Evolutionary conservation across 768 basidiomycete species (phyloP).

Genomic region (Lactarius sp.): DNA sequence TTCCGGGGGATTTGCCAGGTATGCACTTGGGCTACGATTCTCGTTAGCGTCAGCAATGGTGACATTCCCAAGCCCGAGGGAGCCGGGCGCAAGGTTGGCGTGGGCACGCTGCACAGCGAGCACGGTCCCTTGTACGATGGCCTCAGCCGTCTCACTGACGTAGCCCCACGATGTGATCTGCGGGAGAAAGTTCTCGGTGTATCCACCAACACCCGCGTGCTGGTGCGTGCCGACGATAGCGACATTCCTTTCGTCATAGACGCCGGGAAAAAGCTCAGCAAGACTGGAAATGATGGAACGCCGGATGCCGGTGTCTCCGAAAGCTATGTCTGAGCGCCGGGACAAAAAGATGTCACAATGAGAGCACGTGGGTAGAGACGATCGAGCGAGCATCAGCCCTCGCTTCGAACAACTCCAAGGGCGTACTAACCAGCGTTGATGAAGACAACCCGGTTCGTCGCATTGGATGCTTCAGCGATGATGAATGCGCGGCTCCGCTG

Average conservation of each 20-base stretch:
- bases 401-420: neutral
- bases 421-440: conserved; percentile 59
- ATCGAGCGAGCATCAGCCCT: neutral
- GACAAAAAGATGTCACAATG: neutral
- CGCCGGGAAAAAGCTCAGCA: conserved; percentile 49
- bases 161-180: conserved; percentile 73
- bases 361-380: neutral
- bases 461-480: conserved; percentile 53
- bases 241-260: conserved; percentile 67
- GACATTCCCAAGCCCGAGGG: conserved; percentile 60
- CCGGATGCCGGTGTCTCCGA: conserved; percentile 75
- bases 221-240: conserved; percentile 73
- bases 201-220: conserved; percentile 75
- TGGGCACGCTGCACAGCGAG: conserved; percentile 67
- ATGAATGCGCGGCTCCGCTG: conserved; percentile 75
- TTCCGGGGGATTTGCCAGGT: conserved; percentile 65
- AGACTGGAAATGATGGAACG: conserved; percentile 60
- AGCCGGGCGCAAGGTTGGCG: conserved; percentile 52
- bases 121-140: conserved; percentile 66
- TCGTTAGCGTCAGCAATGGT: conserved; percentile 63
- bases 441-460: conserved; percentile 62
- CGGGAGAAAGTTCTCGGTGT: conserved; percentile 72
- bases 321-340: conserved; percentile 56
- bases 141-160: conserved; percentile 64
- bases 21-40: conserved; percentile 73